phyloP scores from a whole-genome alignment of 2,329 filamentous ascomycete genomes.

The Trichophyton schoenleinii region DNA sequence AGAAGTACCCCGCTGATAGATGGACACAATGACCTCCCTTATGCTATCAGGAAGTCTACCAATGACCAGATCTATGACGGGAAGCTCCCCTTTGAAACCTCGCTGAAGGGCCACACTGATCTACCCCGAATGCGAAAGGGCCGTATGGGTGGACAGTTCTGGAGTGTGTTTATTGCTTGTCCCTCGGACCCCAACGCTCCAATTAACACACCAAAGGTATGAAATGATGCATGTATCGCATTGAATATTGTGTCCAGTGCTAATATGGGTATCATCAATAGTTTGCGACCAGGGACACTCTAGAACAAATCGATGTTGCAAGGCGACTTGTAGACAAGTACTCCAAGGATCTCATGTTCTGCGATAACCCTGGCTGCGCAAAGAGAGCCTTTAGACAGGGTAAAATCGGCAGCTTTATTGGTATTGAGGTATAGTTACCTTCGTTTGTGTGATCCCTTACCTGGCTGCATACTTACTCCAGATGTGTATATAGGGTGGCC shows the following conservation, averaged over 20 bases:
- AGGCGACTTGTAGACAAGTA: conserved; percentile 18
- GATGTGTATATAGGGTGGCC: conserved; percentile 15
- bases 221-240: background rate
- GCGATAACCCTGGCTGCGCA: conserved; percentile 15
- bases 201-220: conserved; percentile 15
- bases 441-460: background rate
- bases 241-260: background rate
- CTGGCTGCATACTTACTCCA: background rate
- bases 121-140: conserved; percentile 18
- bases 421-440: conserved; percentile 15
- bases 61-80: conserved; percentile 21
- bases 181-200: conserved; percentile 9
- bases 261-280: background rate
- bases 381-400: conserved; percentile 15
- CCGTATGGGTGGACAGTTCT: conserved; percentile 23
- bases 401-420: conserved; percentile 17
- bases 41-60: conserved; percentile 18
- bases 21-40: conserved; percentile 25
- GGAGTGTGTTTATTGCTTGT: conserved; percentile 22
- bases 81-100: conserved; percentile 14
- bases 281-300: conserved; percentile 17
- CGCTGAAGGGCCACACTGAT: conserved; percentile 19
- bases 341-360: conserved; percentile 16
- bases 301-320: conserved; percentile 20
- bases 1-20: conserved; percentile 21